These are phyloP conservation scores for Fusarium succisae DNA, from an alignment of 2,329 filamentous ascomycete species.

Conservation along the genomic window DNA sequence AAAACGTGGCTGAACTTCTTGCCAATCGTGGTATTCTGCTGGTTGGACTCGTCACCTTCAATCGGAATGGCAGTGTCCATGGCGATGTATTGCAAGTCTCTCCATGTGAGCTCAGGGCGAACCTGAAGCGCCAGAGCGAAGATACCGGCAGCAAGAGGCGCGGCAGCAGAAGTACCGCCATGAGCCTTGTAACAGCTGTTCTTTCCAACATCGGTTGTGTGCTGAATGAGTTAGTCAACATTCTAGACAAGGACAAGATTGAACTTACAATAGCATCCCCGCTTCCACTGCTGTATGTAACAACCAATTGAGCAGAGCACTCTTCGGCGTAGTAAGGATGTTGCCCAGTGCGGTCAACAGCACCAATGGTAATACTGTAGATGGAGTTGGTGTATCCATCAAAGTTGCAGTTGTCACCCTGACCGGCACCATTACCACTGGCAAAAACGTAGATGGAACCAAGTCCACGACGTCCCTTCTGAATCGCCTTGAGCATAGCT, in stretches of 20 bases:
- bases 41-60: constrained; percentile 74
- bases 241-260: not conserved
- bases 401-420: constrained; percentile 97
- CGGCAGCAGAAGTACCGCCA: constrained; percentile 94
- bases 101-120: constrained; percentile 89
- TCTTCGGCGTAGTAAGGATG: constrained; percentile 97
- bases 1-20: constrained; percentile 93
- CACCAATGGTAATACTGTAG: constrained; percentile 96
- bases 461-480: constrained; percentile 82
- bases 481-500: constrained; percentile 91
- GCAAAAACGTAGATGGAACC: constrained; percentile 98
- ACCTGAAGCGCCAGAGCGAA: constrained; percentile 87
- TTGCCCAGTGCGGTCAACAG: constrained; percentile 84
- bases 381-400: constrained; percentile 99
- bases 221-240: constrained; percentile 53
- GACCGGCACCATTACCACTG: constrained; percentile 85
- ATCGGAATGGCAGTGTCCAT: constrained; percentile 85
- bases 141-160: constrained; percentile 90
- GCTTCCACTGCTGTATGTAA: constrained; percentile 94
- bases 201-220: constrained; percentile 92
- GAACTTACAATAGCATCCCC: constrained; percentile 79
- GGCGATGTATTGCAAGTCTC: constrained; percentile 92
- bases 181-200: constrained; percentile 84
- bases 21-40: constrained; percentile 83
- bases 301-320: constrained; percentile 93